Conservation (phyloP, 176 grass and related monocot species). For the Dendrocalamus sinicus region DNA sequence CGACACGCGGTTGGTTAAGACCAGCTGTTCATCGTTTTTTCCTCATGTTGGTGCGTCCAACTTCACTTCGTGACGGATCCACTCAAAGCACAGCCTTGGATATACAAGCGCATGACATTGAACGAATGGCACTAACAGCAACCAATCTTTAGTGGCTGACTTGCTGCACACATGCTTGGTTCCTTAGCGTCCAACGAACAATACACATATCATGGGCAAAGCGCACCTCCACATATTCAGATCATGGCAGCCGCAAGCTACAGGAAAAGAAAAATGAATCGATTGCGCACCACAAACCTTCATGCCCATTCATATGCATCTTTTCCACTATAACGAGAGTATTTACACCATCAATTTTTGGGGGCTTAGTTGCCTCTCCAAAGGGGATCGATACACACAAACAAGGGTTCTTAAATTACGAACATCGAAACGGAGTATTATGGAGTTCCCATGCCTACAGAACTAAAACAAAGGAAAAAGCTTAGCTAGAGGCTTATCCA, state of each 20-base stretch:
- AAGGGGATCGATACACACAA: slow-evolving; percentile 18
- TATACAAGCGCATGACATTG: too few relatives aligned
- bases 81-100: too few relatives aligned
- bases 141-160: too few relatives aligned
- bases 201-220: not conserved
- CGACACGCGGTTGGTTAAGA: too few relatives aligned
- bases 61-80: too few relatives aligned
- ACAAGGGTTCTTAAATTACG: not conserved
- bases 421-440: not conserved
- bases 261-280: not conserved
- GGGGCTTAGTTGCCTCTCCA: not conserved
- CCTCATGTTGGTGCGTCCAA: too few relatives aligned
- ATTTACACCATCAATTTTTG: not conserved
- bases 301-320: not conserved
- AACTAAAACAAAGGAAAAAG: slow-evolving; percentile 31
- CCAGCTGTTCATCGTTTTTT: too few relatives aligned
- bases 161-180: too few relatives aligned
- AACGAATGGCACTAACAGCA: too few relatives aligned
- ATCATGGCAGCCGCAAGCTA: not conserved
- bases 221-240: not conserved
- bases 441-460: slow-evolving; percentile 33
- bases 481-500: slow-evolving; percentile 15
- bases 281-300: not conserved
- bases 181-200: not conserved
- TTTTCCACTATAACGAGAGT: not conserved